phyloP scores from a whole-genome alignment of 805 yeast genomes.

The Lipomyces oligophaga region DNA sequence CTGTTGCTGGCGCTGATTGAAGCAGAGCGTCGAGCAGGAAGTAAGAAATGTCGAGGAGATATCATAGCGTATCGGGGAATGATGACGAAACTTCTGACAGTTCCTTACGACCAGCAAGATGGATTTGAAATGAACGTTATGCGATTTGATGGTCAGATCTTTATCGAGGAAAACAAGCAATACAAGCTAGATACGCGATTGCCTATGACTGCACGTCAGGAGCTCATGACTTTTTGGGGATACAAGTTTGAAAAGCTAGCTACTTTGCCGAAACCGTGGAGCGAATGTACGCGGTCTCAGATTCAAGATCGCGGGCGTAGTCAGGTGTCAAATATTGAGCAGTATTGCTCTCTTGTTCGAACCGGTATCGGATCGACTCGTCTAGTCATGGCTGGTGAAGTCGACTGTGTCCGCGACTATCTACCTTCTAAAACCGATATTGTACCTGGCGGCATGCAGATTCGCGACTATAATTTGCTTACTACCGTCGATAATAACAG shows the following conservation, averaged over 20 bases:
- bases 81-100: conserved; percentile 65
- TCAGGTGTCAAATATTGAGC: conserved; percentile 66
- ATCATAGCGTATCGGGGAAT: conserved; percentile 83
- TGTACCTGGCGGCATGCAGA: conserved; percentile 15
- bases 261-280: conserved; percentile 74
- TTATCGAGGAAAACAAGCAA: conserved; percentile 41
- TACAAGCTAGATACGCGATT: conserved; percentile 29
- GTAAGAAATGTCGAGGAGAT: conserved; percentile 50
- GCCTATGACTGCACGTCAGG: conserved; percentile 28
- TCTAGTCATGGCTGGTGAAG: conserved; percentile 79
- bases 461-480: too few relatives aligned
- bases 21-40: conserved; percentile 49
- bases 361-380: conserved; percentile 77
- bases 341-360: conserved; percentile 73
- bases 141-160: conserved; percentile 56
- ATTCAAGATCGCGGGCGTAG: conserved; percentile 64
- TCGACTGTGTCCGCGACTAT: conserved; percentile 85
- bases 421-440: conserved; percentile 46
- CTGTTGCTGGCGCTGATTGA: conserved; percentile 52
- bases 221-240: conserved; percentile 43
- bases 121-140: conserved; percentile 59
- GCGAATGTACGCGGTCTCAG: conserved; percentile 56
- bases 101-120: conserved; percentile 59
- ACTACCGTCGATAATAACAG: too few relatives aligned
- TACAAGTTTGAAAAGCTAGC: conserved; percentile 82